Evolutionary conservation across 345 rosid species (phyloP), one percentile per base, ranked within the genome.

Genomic region (Populus nigra): DNA sequence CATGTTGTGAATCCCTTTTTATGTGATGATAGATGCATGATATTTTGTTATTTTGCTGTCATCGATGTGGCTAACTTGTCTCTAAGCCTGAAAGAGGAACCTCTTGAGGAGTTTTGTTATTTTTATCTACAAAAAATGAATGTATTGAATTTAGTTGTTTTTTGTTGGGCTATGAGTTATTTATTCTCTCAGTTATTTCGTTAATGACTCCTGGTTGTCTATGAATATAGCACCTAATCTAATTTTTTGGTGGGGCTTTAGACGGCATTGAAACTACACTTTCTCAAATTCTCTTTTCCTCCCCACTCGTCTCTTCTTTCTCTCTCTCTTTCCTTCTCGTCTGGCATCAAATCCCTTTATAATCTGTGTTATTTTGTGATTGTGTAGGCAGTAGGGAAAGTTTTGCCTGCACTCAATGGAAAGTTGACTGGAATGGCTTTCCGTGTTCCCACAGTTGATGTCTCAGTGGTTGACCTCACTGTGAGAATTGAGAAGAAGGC

Each of bases 401-500:
- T 90, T 36, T 79, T 90, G 72, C 94, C 92, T 1, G 77, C 85
- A 18, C 76, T 90, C 35, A 87, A 90, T 1, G 94, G 94, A 20
- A 90, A 90, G 68, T 79, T 90, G 83, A 90, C 93, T 18, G 93
- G 93, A 75, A 90, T 88, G 93, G 83, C 93, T 8, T 90, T 90
- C 89, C 91, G 90, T 75, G 93, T 90, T 73, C 93, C 93, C 55
- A 90, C 93, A 16, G 90, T 89, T 31, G 94, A 90, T 81, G 94
- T 90, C 59, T 90, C 94, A 8, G 94, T 90, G 36, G 94, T 90
- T 69, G 94, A 90, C 73, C 92, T 90, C 53, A 90, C 92, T 0
- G 94, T 90, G 57, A 89, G 89, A 71, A 89, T 90, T 31, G 89
- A 86, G 84, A 87, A 90, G 86, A 75, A 76, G 23, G 90, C 92